These are phyloP conservation scores for Komagataella ulmi DNA, from an alignment of 805 yeast species.

Conservation along the genomic window DNA sequence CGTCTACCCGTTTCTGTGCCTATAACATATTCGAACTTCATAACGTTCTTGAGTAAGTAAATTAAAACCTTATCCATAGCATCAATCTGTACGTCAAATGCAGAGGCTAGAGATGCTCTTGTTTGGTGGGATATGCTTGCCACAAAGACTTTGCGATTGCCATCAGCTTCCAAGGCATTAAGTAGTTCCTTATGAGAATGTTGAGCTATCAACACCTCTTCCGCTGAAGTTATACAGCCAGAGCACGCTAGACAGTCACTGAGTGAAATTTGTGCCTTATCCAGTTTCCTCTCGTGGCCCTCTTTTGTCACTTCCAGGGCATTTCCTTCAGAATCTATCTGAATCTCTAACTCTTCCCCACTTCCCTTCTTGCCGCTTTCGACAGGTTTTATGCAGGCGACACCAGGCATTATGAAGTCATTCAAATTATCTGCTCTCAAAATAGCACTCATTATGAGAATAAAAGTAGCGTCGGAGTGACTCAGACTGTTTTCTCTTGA, in stretches of 20 bases:
- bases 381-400: conserved; percentile 88
- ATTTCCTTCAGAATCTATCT: conserved; percentile 42
- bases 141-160: conserved; percentile 34
- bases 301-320: conserved; percentile 59
- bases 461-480: no score
- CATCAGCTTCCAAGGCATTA: conserved; percentile 29
- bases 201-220: conserved; percentile 79
- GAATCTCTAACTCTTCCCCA: conserved; percentile 31
- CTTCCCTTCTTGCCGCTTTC: conserved; percentile 27
- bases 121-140: conserved; percentile 80
- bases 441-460: conserved; percentile 65
- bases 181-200: conserved; percentile 79
- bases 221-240: conserved; percentile 97
- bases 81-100: conserved; percentile 37
- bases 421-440: conserved; percentile 83
- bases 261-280: conserved; percentile 78
- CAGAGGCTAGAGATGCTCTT: conserved; percentile 68
- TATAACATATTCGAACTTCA: conserved; percentile 64
- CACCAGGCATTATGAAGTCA: conserved; percentile 89
- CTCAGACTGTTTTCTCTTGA: background rate
- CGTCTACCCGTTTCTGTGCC: conserved; percentile 79
- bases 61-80: conserved; percentile 50
- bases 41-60: conserved; percentile 39
- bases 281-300: conserved; percentile 34
- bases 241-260: conserved; percentile 94